phyloP scores from a whole-genome alignment of 176 grass and related monocot genomes.

The Oryza nivara region DNA sequence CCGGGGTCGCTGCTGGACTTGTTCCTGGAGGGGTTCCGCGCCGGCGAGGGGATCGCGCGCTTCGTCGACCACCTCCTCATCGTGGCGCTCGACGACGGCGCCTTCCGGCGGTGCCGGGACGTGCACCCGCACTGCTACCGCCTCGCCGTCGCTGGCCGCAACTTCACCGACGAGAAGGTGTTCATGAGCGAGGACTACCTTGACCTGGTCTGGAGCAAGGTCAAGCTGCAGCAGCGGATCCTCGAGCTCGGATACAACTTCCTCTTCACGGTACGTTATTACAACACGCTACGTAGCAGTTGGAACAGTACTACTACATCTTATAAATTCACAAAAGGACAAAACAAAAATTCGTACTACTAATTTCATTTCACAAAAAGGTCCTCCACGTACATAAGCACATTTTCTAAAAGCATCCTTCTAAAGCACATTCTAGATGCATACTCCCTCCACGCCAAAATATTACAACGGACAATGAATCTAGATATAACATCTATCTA shows the following conservation, averaged over 20 bases:
- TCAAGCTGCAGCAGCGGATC: slow-evolving; percentile 67
- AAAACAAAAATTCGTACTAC: not conserved
- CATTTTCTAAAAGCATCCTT: not conserved
- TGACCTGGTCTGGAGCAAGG: slow-evolving; percentile 88
- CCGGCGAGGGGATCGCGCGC: slow-evolving; percentile 55
- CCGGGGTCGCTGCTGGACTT: slow-evolving; percentile 72
- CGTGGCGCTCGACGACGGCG: slow-evolving; percentile 64
- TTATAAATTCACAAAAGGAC: not conserved
- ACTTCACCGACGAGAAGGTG: slow-evolving; percentile 70
- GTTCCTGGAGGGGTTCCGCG: slow-evolving; percentile 72
- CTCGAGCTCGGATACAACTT: slow-evolving; percentile 92
- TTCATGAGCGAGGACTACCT: slow-evolving; percentile 82
- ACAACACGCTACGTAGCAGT: not conserved
- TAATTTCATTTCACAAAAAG: not conserved
- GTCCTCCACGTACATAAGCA: not conserved
- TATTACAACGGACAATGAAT: too few relatives aligned
- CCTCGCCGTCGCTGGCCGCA: slow-evolving; percentile 38
- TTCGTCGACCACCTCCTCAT: slow-evolving; percentile 68
- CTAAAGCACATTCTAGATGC: too few relatives aligned
- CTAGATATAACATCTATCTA: too few relatives aligned
- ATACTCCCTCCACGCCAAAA: too few relatives aligned
- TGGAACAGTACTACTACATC: not conserved
- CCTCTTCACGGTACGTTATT: slow-evolving; percentile 70
- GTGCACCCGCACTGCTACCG: slow-evolving; percentile 78
- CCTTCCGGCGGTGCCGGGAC: slow-evolving; percentile 50